Evolutionary conservation across 2,329 filamentous ascomycete genomes (phyloP).

Genomic region (Colletotrichum tanaceti): DNA sequence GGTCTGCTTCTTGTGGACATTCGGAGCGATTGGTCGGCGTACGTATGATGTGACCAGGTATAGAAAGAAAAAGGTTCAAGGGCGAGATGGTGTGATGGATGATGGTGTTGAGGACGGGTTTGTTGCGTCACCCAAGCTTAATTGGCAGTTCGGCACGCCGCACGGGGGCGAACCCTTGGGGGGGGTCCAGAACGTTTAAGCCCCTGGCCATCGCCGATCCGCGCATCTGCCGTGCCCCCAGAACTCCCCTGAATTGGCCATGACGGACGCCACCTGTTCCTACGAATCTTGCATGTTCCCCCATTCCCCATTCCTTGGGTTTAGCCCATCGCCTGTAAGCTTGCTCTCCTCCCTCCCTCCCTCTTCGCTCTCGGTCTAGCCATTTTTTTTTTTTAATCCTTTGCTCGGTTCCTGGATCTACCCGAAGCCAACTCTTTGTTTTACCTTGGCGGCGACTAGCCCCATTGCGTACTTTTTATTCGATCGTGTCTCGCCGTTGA

Average conservation of each 20-base stretch:
- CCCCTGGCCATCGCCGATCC: conserved; percentile 37
- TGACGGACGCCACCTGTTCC: conserved; percentile 40
- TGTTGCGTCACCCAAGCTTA: conserved; percentile 36
- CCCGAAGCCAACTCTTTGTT: conserved; percentile 10
- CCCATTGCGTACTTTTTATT: conserved; percentile 1
- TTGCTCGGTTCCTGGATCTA: conserved; percentile 7
- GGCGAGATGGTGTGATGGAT: conserved; percentile 13
- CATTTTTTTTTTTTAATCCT: conserved; percentile 6
- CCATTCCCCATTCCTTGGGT: conserved; percentile 25
- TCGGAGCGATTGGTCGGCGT: neutral
- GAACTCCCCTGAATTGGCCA: conserved; percentile 28
- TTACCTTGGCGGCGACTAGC: conserved; percentile 5
- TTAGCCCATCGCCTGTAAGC: neutral
- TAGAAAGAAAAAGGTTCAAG: neutral
- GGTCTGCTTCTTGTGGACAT: neutral
- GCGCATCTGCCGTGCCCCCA: conserved; percentile 37
- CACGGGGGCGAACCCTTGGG: conserved; percentile 1
- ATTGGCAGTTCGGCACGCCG: conserved; percentile 19
- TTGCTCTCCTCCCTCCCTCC: neutral
- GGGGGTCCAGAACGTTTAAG: conserved; percentile 20
- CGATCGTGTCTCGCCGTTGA: neutral
- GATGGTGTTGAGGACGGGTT: conserved; percentile 25
- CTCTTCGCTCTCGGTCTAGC: conserved; percentile 12
- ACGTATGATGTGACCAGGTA: too few species aligned
- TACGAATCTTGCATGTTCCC: conserved; percentile 32